Evolutionary conservation across 495 filamentous ascomycete species (phyloP).

Genomic region (Haplographium delicatum): DNA sequence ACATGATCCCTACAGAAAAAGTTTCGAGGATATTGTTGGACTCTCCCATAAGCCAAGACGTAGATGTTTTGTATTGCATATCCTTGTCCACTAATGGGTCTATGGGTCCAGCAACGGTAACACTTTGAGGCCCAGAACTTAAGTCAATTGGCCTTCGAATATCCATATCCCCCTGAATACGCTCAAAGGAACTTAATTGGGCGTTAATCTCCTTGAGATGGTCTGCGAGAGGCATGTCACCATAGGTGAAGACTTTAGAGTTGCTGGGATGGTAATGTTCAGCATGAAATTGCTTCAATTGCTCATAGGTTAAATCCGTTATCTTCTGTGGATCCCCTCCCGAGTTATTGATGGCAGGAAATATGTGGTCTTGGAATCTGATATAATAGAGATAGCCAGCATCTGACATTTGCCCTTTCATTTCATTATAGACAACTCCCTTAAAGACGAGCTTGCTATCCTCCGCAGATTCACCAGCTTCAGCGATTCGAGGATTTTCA

Average conservation of each 20-base stretch:
- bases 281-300: slow-evolving; percentile 78
- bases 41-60: slow-evolving; percentile 86
- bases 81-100: slow-evolving; percentile 82
- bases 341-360: slow-evolving; percentile 89
- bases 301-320: slow-evolving; percentile 84
- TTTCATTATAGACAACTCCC: slow-evolving; percentile 98
- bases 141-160: slow-evolving; percentile 75
- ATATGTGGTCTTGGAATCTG: slow-evolving; percentile 87
- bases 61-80: slow-evolving; percentile 87
- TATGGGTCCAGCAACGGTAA: slow-evolving; percentile 75
- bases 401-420: slow-evolving; percentile 99
- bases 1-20: slow-evolving; percentile 77
- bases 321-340: slow-evolving; percentile 95
- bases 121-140: slow-evolving; percentile 53
- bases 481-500: slow-evolving; percentile 64
- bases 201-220: slow-evolving; percentile 74
- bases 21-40: slow-evolving; percentile 75
- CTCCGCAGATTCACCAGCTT: slow-evolving; percentile 33
- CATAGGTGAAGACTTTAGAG: slow-evolving; percentile 90
- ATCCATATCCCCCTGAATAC: slow-evolving; percentile 59
- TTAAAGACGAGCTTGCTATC: slow-evolving; percentile 79
- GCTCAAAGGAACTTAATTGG: slow-evolving; percentile 65
- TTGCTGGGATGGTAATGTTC: slow-evolving; percentile 97
- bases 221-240: slow-evolving; percentile 77
- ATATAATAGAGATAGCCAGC: slow-evolving; percentile 95